Base-by-base conservation (phyloP, 2,329 filamentous ascomycete species). In the Colletotrichum chlorophyti region DNA sequence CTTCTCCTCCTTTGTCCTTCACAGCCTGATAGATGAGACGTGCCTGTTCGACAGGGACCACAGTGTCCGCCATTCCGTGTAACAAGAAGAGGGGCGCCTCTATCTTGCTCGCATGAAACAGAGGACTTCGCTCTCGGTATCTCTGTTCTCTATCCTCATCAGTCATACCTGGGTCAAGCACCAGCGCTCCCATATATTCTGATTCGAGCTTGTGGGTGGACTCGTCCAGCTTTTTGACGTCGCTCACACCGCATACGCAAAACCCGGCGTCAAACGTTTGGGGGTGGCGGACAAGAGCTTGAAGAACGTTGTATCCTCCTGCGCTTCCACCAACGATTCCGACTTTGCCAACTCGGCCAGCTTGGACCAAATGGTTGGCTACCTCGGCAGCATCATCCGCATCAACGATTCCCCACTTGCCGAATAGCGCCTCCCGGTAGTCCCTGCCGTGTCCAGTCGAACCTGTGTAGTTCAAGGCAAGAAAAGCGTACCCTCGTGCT, bases 41-140 rank as follows among this genome's bases (percentile, higher is more conserved):
- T 3, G 82, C 81, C 66, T 89, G 85, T 14, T 77, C 74, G n/a
- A 82, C 67, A 0, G 84, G 85, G 14, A 87, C 85, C 2, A 88
- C 78, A 35, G 78, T 79, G 63, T 88, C 86, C 4, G 71, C 71
- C 2, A 74, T 75, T 0, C 85, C 85, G 19, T 86, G 81, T 5
- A 88, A 63, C n/a, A 89, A 68, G 31, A 87, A 67, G 19, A 88
- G 65, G 1, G 83, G 81, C 2, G 78, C 70, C 34, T 69, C 71
- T 51, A 84, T 82, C 49, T 74, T 72, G n/a, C 76, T 71, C 0
- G 77, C 80, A 48, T 80, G 74, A 41, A 74, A 76, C 12, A 81
- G 67, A 0, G 83, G 80, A 53, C 81, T 84, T 11, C 82, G 70
- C 38, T 79, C 77, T 4, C 66, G 68, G 37, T 77, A 78, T 4